Base-by-base conservation (phyloP, 2,329 filamentous ascomycete genomes). In the Diaporthe vaccinii region DNA sequence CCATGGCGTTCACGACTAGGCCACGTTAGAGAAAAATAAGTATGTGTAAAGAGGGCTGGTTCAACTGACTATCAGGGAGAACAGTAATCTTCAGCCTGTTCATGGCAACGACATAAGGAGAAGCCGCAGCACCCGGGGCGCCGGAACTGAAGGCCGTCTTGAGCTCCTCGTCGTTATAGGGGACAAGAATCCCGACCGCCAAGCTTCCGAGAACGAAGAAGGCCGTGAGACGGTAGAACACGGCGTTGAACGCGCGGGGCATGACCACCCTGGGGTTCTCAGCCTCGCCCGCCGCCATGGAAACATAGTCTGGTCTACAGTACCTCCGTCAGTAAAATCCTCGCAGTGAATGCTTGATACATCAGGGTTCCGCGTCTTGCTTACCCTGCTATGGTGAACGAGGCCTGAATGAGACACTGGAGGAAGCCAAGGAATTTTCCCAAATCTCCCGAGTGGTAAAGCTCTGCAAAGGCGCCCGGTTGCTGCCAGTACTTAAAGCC, bases 351-450 rank as follows among this genome's bases (percentile, higher is more conserved):
- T 22, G 10, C n/a, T 10, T 3, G 34, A 34, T 9, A 8, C 17
- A 14, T 6, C 20, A 14, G 9, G 8, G 9, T 3, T 36, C 8
- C 10, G 36, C 1, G 61, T 49, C 41, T 20, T 22, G 1, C 76
- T 62, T 71, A 76, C 57, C 81, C 92, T 17, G 90, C 89, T 76
- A 93, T 90, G 49, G 91, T 92, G 84, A 94, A 94, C 70, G 89
- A 89, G 7, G 93, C 93, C 79, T 91, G 91, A 77, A 94, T 92
- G 44, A 95, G 85, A 79, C 93, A 95, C 78, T 93, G 90, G 57
- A 96, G 81, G 78, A 97, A 95, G 0, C 95, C 95, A 1, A 95
- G 85, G 80, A 92, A 96, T 25, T 89, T 87, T n/a, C 95, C 95
- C 0, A 95, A 88, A 9, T 86, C 81, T 0, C 94, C 94, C 0